Base-by-base conservation (phyloP, 139 green algal genomes). In the Chlamydomonas sp. region DNA sequence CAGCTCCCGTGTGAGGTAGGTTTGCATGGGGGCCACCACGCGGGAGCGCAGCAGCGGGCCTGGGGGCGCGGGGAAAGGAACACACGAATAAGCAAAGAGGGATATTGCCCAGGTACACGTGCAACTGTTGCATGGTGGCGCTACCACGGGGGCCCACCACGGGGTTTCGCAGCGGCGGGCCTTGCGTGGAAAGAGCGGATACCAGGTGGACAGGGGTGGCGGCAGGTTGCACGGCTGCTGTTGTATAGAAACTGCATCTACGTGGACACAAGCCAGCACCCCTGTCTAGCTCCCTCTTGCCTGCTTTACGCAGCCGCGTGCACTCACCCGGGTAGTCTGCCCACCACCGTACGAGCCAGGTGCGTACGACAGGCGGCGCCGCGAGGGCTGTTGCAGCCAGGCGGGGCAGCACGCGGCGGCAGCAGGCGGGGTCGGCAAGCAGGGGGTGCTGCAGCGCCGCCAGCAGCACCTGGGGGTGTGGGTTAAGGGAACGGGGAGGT, bases 281-380 rank as follows among this genome's bases (percentile, higher is more conserved):
- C 31, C 31, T 49, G 31, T 49, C 31, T 49, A 49, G 31, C 31
- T 49, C 31, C 31, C 31, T 49, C 31, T 49, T 49, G 31, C 31
- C 31, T 49, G 31, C 31, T 49, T 49, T 49, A 49, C 31, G 31
- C 31, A 49, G 31, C 31, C 31, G 31, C 31, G 31, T 49, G 31
- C 2, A 1, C 80, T 6, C 82, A 86, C 82, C 82, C 0, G 96
- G 96, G 91, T 98, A 98, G 67, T 96, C 94, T 1, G 93, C 90
- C 96, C 96, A 98, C 96, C 96, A 98, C 80, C 94, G 95, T 71
- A 98, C 93, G 86, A 98, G 89, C 74, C 73, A 97, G 90, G 91
- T 97, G 92, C 86, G 87, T 62, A 76, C 31, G 62, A 86, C 12
- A 0, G 91, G 90, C 18, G 95, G 94, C 18, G 96, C 94, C 2